Evolutionary conservation across 139 green algal species (phyloP).

Genomic region (Spirogloea muscicola): DNA sequence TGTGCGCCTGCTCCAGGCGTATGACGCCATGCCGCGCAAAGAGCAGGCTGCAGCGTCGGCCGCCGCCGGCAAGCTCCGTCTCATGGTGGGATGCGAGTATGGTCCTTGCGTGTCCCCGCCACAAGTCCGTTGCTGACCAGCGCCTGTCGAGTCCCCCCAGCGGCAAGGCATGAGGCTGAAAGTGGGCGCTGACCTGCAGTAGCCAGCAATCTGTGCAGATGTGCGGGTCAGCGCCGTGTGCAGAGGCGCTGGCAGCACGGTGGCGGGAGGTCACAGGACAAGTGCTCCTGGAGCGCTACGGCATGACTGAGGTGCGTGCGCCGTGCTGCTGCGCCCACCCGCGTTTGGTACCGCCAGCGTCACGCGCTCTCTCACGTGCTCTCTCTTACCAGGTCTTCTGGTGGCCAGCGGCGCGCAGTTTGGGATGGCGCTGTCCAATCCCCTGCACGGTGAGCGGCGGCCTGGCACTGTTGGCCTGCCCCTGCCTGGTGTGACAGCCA

Average conservation of each 20-base stretch:
- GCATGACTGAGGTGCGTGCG: slow-evolving; percentile 92
- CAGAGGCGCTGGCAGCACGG: slow-evolving; percentile 65
- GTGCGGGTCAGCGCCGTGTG: slow-evolving; percentile 82
- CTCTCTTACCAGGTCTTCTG: too few species aligned
- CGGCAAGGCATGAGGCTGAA: too few species aligned
- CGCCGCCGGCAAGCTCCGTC: slow-evolving; percentile 59
- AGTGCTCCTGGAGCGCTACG: slow-evolving; percentile 89
- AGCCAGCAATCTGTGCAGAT: too few species aligned
- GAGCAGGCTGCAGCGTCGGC: slow-evolving; percentile 14
- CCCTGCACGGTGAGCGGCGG: slow-evolving; percentile 53
- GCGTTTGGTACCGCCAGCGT: too few species aligned
- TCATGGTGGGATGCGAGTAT: too few species aligned
- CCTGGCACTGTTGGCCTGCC: slow-evolving; percentile 78
- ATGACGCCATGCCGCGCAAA: slow-evolving; percentile 50
- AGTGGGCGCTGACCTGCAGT: too few species aligned
- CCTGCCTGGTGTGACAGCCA: slow-evolving; percentile 70
- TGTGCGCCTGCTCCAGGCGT: slow-evolving; percentile 66
- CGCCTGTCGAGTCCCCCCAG: too few species aligned
- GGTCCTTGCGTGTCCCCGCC: too few species aligned
- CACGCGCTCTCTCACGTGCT: too few species aligned
- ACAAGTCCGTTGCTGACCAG: too few species aligned
- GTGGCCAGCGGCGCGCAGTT: slow-evolving; percentile 60
- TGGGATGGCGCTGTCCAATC: slow-evolving; percentile 93
- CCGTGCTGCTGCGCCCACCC: too few species aligned
- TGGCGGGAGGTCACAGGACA: slow-evolving; percentile 60